These are phyloP conservation scores for Dryas integrifolia DNA, from an alignment of 331 rosid genomes.

Conservation along the genomic window DNA sequence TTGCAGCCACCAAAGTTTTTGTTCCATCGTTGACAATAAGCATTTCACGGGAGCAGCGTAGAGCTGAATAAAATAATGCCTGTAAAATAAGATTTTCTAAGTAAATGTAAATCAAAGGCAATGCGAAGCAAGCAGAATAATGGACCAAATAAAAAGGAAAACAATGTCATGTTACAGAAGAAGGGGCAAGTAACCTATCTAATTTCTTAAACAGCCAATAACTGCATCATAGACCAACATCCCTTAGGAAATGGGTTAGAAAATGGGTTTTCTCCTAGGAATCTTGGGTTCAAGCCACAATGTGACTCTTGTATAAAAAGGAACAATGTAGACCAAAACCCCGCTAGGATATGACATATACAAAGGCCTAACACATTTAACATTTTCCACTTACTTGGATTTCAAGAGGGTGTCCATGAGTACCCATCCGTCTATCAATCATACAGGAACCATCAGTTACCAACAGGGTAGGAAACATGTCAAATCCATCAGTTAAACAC, in stretches of 20 bases:
- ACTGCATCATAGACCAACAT: background rate
- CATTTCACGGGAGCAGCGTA: slow-evolving; percentile 78
- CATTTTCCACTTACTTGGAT: slow-evolving; percentile 59
- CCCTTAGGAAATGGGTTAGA: background rate
- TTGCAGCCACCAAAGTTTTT: slow-evolving; percentile 62
- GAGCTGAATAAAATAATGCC: slow-evolving; percentile 82
- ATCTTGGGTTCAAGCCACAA: background rate
- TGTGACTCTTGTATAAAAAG: background rate
- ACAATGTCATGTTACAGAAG: no score
- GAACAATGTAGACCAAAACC: background rate
- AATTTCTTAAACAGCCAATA: no score
- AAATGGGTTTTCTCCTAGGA: background rate
- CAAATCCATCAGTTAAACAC: slow-evolving; percentile 81
- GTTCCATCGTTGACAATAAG: slow-evolving; percentile 67
- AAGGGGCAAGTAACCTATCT: background rate
- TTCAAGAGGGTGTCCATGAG: slow-evolving; percentile 96
- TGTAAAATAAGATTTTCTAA: slow-evolving; percentile 30
- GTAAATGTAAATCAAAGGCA: background rate
- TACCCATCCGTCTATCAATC: slow-evolving; percentile 97
- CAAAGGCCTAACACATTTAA: background rate
- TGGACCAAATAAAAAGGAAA: background rate
- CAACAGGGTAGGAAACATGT: slow-evolving; percentile 85
- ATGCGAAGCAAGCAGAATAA: background rate
- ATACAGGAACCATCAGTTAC: slow-evolving; percentile 95
- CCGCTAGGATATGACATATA: background rate